A percentile compares a stretch with the other conserved stretches of the same genome.
Conservation (phyloP, 2,329 filamentous ascomycete species). For the Curvularia spicifera region DNA sequence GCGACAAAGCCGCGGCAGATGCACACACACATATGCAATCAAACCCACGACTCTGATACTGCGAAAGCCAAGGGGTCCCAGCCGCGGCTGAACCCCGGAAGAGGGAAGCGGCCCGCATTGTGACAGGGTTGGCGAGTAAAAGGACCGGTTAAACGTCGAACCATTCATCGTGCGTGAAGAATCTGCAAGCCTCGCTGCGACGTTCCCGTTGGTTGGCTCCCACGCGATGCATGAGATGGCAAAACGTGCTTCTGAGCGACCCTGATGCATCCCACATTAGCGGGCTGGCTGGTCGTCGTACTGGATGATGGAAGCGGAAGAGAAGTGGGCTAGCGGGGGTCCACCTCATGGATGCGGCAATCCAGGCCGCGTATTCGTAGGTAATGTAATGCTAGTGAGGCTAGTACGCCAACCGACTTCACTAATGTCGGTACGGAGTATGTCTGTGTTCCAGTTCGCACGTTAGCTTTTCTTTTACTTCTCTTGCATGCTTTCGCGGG, state of each 20-base stretch:
- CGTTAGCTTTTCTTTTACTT: slow-evolving; percentile 7
- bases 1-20: slow-evolving; percentile 6
- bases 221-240: neutral
- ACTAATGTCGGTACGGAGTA: neutral
- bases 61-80: neutral
- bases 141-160: slow-evolving; percentile 1
- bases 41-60: slow-evolving; percentile 4
- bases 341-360: slow-evolving; percentile 3
- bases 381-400: neutral
- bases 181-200: neutral
- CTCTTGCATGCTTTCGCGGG: slow-evolving; percentile 8
- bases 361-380: neutral
- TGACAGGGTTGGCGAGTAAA: neutral
- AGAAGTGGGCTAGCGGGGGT: neutral
- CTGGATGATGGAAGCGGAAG: neutral
- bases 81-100: slow-evolving; percentile 5
- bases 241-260: neutral
- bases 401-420: neutral
- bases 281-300: neutral
- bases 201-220: slow-evolving; percentile 4
- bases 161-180: slow-evolving; percentile 1
- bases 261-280: neutral
- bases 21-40: neutral
- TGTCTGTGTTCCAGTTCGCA: neutral
- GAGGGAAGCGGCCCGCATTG: slow-evolving; percentile 14